Base-by-base conservation (phyloP, 2,329 filamentous ascomycete genomes). In the Scedosporium dehoogii region DNA sequence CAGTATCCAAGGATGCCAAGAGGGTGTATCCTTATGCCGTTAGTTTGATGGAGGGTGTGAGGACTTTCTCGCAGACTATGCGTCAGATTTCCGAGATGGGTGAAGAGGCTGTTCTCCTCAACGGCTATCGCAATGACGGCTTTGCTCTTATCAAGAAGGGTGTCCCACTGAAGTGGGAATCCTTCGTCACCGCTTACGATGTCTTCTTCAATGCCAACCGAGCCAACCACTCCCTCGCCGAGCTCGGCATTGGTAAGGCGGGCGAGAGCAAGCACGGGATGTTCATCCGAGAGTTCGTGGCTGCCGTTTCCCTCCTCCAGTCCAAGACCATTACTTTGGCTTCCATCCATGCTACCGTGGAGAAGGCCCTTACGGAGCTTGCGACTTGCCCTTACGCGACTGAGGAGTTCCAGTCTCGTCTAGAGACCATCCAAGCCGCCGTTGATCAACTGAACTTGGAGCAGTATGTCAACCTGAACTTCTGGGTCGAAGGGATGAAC, bases 31-130 rank as follows among this genome's bases (percentile, higher is more conserved):
- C 94, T 0, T 99, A 96, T 70, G 94, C 96, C 25, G 92, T 99
- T 67, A 97, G 92, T 71, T 78, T 99, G 67, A 99, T 99, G 92
- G 94, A 99, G 76, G 97, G 92, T 70, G 91, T 97, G n/a, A 85
- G 92, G 63, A 97, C 92, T 0, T 88, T 96, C 66, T 85, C 91
- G 1, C 93, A 97, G 74, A 97, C 92, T 0, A 88, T 89, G 68
- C 87, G 91, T 33, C 86, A 90, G 59, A 96, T 99, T 64, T 81
- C 85, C 18, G 85, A 89, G 62, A 93, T 99, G 90, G 84, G 87
- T 10, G 90, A 93, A 67, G 92, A 97, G 63, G 86, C 92, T 0
- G 87, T 96, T 58, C 79, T 99, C 23, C 81, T 99, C 25, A 92
- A 90, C 70, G 92, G 93, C 25, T 96, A 97, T 71, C 86, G 92